phyloP scores from a whole-genome alignment of 495 filamentous ascomycete species.

The Talaromyces nanjingensis region DNA sequence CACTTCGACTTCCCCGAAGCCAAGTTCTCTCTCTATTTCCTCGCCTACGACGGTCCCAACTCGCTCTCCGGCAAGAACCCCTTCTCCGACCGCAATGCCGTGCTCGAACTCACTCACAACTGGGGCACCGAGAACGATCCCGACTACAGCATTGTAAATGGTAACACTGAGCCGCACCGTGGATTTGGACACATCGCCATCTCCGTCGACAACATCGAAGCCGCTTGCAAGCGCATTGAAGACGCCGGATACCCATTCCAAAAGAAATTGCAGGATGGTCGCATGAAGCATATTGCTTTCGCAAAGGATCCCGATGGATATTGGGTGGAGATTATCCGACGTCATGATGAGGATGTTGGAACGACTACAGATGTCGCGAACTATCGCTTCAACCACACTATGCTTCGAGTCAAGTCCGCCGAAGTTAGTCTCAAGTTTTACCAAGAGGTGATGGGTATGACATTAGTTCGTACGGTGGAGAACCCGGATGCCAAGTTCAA shows the following conservation, averaged over 20 bases:
- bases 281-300: conserved; percentile 87
- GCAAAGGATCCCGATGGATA: conserved; percentile 90
- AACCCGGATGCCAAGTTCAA: conserved; percentile 68
- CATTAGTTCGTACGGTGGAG: conserved; percentile 64
- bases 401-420: conserved; percentile 89
- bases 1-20: conserved; percentile 67
- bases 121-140: conserved; percentile 88
- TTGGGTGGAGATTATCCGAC: conserved; percentile 70
- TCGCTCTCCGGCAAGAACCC: conserved; percentile 67
- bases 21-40: conserved; percentile 73
- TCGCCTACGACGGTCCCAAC: conserved; percentile 59
- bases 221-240: conserved; percentile 79
- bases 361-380: conserved; percentile 43
- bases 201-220: conserved; percentile 84
- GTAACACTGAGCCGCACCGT: conserved; percentile 77
- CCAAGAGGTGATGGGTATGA: conserved; percentile 84
- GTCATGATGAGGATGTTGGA: conserved; percentile 44
- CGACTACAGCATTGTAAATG: conserved; percentile 75
- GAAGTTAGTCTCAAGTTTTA: conserved; percentile 85
- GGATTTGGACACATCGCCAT: conserved; percentile 91
- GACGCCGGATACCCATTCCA: conserved; percentile 88
- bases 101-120: conserved; percentile 95
- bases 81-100: conserved; percentile 77
- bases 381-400: conserved; percentile 63
- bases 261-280: conserved; percentile 84